Base-by-base conservation (phyloP, 495 filamentous ascomycete genomes). In the Chaetomium tenue region DNA sequence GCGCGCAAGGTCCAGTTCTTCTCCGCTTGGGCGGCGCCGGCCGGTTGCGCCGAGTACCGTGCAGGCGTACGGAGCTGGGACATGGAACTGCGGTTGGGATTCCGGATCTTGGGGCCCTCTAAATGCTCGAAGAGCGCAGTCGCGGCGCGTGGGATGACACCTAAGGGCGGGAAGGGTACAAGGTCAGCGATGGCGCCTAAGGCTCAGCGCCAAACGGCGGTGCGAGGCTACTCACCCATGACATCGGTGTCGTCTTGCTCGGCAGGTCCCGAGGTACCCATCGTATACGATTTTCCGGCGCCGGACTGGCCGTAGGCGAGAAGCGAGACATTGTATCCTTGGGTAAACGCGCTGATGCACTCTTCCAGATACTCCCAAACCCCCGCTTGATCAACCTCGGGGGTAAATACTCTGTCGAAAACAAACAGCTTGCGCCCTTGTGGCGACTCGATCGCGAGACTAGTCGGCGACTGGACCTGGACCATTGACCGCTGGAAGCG, bases 241-340 rank as follows among this genome's bases (percentile, higher is more conserved):
- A 86, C 77, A 15, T 88, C 83, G 52, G 82, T 59, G 70, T 93
- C 81, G n/a, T 79, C 82, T 71, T 97, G 91, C 71, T 97, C 93
- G 22, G 73, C 77, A 9, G 95, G 93, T 3, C 93, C 91, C 3
- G 94, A 90, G 2, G 94, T 99, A 47, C 94, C 94, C 94, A 99
- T 99, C 0, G 94, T 99, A 74, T 97, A 98, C 1, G 94, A 99
- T 78, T 99, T 99, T 70, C 94, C 94, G n/a, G 94, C 92, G 44
- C 94, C 94, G n/a, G 94, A 99, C 80, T 99, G 94, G 68, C 94
- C 94, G 70, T 99, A 99, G 47, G 94, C 94, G 66, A 99, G 83
- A 54, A 99, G 86, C 15, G 94, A 99, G 68, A 99, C 94, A 88
- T 99, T 99, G 82, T 97, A 99, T 46, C 94, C 94, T 74, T 96